Base-by-base conservation (phyloP, 306 rosid species). In the Trichosanthes cucumerina region DNA sequence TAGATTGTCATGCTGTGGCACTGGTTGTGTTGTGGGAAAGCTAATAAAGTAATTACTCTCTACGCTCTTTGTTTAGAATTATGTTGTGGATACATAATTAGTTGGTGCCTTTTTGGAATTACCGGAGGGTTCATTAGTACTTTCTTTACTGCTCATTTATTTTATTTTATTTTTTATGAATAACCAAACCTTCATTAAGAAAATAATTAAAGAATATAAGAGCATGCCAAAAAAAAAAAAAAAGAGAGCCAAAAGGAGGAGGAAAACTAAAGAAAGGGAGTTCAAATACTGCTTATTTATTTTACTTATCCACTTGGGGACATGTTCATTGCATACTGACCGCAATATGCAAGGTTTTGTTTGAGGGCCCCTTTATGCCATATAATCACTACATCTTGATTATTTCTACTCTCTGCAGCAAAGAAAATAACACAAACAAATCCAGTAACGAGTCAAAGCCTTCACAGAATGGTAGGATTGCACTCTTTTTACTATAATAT, bases 391-490 rank as follows among this genome's bases (percentile, higher is more conserved):
- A 74, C 47, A 8, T 47, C 15, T 82, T 44, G 53, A 15, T 78
- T 39, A 49, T 76, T 59, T 82, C 39, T 34, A 31, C 80, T 66
- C 9, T 44, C 83, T 87, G 86, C 88, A 93, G 98, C 90, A 89
- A 90, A 85, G 98, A 90, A 72, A 84, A 76, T 79, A 80, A 75
- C 82, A 78, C 79, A 77, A 85, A 77, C 76, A 87, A 93, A 88
- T 79, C 84, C 80, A 85, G 80, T 74, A 86, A 73, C 60, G 98
- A 89, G 83, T 85, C 81, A 87, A 93, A 88, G 88, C 89, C 93
- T 78, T 86, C 96, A 46, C 87, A 88, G 75, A 87, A 96, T 80
- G 98, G 98, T 91, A 90, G 68, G 85, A 54, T 65, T 79, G 14
- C 21, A 23, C 46, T 49, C 23, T 15, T 49, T 28, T 15, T 28